Percentiles rank a stretch among this genome's conserved stretches.
These are phyloP conservation scores for Sambucus nigra DNA, from an alignment of 129 eudicot species.

Conservation along the genomic window DNA sequence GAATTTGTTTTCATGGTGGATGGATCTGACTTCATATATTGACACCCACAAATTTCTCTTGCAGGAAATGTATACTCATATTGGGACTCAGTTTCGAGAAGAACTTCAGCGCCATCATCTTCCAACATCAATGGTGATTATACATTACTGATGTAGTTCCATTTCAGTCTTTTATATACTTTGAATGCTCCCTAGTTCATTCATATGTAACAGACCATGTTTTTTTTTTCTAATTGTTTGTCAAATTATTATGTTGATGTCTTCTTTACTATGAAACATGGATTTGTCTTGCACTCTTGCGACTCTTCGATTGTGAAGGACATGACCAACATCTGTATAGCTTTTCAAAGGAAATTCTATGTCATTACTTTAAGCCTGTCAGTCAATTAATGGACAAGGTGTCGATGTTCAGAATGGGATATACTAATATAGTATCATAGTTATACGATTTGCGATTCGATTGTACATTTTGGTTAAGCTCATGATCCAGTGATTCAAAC, in stretches of 20 bases:
- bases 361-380: too few relatives aligned
- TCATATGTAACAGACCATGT: background rate
- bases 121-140: conserved; percentile 63
- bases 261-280: background rate
- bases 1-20: background rate
- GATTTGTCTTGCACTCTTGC: background rate
- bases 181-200: background rate
- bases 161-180: background rate
- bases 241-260: background rate
- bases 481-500: too few relatives aligned
- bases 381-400: too few relatives aligned
- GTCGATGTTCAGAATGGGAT: too few relatives aligned
- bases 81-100: conserved; percentile 93
- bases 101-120: conserved; percentile 87
- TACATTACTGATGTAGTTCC: background rate
- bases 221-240: background rate
- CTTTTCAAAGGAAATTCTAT: too few relatives aligned
- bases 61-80: conserved; percentile 94
- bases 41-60: background rate
- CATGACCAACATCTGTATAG: too few relatives aligned
- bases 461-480: too few relatives aligned
- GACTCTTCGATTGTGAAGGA: too few relatives aligned
- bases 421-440: too few relatives aligned
- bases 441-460: too few relatives aligned
- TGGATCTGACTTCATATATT: conserved; percentile 7